These are phyloP conservation scores for Nicotiana tomentosiformis DNA, from an alignment of 257 asterid species.

Conservation along the genomic window DNA sequence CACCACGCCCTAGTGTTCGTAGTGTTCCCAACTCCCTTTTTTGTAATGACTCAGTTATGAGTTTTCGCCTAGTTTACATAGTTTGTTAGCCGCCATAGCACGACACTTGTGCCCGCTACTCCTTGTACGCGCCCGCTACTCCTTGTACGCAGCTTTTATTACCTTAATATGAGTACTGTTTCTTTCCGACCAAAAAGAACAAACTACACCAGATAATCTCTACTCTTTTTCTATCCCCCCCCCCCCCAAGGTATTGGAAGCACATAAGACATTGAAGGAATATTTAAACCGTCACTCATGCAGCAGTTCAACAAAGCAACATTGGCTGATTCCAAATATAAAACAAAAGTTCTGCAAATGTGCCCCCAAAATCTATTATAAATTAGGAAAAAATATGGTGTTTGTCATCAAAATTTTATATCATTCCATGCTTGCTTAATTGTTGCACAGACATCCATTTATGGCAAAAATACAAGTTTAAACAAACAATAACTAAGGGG, in stretches of 20 bases:
- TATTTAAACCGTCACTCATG: background rate
- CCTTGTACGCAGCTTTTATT: no score
- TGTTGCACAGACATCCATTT: background rate
- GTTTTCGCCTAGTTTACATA: no score
- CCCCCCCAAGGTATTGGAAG: background rate
- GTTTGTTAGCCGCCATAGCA: no score
- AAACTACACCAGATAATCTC: background rate
- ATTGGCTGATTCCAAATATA: background rate
- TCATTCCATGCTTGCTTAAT: background rate
- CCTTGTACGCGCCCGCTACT: no score
- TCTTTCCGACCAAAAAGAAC: no score
- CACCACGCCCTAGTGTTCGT: no score
- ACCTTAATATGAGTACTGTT: no score
- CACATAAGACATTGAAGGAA: background rate
- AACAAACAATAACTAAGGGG: background rate
- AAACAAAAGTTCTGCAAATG: background rate
- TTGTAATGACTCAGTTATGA: no score
- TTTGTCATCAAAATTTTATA: background rate
- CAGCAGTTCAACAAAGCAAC: background rate
- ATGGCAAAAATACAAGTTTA: background rate
- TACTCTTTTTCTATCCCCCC: background rate
- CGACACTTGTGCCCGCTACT: no score
- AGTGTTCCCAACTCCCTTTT: no score
- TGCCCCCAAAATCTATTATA: background rate
- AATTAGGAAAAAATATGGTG: background rate